Conservation (phyloP, 192 early-diverging fungal genomes). For the Podila minutissima region DNA sequence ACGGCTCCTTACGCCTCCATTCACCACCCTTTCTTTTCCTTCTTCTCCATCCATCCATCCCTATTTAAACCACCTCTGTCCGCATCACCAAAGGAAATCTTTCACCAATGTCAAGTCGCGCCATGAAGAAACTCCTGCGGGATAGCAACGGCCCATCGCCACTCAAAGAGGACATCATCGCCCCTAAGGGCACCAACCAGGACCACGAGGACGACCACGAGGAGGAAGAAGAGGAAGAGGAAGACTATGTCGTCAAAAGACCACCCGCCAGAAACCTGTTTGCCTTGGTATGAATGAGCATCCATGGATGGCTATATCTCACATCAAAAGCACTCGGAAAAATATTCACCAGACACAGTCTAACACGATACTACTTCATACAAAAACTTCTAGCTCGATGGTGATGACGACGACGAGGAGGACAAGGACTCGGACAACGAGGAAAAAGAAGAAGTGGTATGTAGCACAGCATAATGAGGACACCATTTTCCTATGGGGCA, state of each 20-base stretch:
- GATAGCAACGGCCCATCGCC: slow-evolving; percentile 32
- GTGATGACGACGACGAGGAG: slow-evolving; percentile 54
- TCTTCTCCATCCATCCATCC: slow-evolving; percentile 1
- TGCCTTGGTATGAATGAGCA: slow-evolving; percentile 60
- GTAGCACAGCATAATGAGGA: neutral
- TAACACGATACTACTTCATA: neutral
- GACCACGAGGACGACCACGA: slow-evolving; percentile 4
- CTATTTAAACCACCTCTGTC: neutral
- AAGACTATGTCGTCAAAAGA: slow-evolving; percentile 32
- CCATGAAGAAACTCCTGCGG: slow-evolving; percentile 50
- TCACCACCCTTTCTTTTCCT: neutral
- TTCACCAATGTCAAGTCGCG: slow-evolving; percentile 43
- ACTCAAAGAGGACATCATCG: slow-evolving; percentile 15
- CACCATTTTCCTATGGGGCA: neutral
- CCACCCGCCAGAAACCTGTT: slow-evolving; percentile 62
- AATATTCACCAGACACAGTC: too few species aligned
- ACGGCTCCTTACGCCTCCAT: too few species aligned
- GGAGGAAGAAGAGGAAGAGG: slow-evolving; percentile 53
- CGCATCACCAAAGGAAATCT: neutral
- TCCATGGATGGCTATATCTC: too few species aligned
- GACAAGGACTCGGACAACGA: slow-evolving; percentile 45
- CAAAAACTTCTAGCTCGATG: slow-evolving; percentile 56
- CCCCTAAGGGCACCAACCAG: slow-evolving; percentile 18
- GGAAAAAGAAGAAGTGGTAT: slow-evolving; percentile 15
- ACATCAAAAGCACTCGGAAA: too few species aligned